Percentiles rank a stretch among this genome's conserved stretches.
These are phyloP conservation scores for Calamus simplicifolius DNA, from an alignment of 176 grass and related monocot species.

Conservation along the genomic window DNA sequence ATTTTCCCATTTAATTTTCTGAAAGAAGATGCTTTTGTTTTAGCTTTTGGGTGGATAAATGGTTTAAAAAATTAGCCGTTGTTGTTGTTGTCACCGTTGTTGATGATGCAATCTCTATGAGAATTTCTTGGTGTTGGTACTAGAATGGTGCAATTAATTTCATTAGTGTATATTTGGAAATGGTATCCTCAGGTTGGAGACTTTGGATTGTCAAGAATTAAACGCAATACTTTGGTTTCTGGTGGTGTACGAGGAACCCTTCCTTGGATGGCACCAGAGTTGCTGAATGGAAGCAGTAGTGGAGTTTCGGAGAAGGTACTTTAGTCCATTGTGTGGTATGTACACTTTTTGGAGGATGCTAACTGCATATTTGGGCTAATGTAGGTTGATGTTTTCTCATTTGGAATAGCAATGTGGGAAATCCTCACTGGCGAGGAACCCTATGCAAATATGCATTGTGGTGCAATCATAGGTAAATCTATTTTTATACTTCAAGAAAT, in stretches of 20 bases:
- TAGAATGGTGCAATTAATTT: too few relatives aligned
- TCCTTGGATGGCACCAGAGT: conserved; percentile 97
- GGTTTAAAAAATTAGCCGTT: too few relatives aligned
- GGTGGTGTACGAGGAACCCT: conserved; percentile 94
- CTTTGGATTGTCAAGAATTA: conserved; percentile 99
- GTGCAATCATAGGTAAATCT: conserved; percentile 80
- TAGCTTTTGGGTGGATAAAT: too few relatives aligned
- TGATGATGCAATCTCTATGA: too few relatives aligned
- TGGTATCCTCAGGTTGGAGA: conserved; percentile 70
- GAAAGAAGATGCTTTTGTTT: too few relatives aligned
- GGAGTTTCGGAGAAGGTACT: conserved; percentile 85
- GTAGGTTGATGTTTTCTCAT: conserved; percentile 95
- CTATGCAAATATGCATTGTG: conserved; percentile 91
- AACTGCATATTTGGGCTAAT: background rate
- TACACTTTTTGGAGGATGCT: background rate
- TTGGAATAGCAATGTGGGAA: conserved; percentile 92
- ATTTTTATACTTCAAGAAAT: too few relatives aligned
- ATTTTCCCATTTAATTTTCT: too few relatives aligned
- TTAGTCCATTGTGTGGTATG: conserved; percentile 2
- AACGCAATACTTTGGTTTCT: conserved; percentile 91
- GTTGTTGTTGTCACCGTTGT: too few relatives aligned
- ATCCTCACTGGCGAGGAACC: conserved; percentile 91
- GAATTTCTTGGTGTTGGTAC: too few relatives aligned
- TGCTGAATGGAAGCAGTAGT: conserved; percentile 87
- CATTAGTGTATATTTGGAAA: background rate